These are phyloP conservation scores for Pilasporangium apinafurcum DNA, from an alignment of 352 stramenopile genomes.

Conservation along the genomic window DNA sequence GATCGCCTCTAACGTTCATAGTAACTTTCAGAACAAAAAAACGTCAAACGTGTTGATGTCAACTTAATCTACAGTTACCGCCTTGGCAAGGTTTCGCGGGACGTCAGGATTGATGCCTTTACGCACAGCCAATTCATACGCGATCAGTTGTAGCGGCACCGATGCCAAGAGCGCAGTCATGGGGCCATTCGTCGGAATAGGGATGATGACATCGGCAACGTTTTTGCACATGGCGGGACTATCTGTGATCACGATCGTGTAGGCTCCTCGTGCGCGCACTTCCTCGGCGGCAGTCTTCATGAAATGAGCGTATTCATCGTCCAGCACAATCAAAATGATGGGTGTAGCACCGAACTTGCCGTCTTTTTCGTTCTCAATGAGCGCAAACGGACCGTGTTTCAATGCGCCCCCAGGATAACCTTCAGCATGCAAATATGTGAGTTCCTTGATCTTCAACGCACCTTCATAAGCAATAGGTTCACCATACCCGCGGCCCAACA, in stretches of 20 bases:
- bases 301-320: conserved; percentile 94
- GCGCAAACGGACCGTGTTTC: conserved; percentile 98
- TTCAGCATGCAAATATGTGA: conserved; percentile 98
- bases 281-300: conserved; percentile 95
- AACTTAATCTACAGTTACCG: conserved; percentile 97
- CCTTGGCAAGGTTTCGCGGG: conserved; percentile 97
- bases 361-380: conserved; percentile 93
- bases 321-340: conserved; percentile 96
- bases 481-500: conserved; percentile 92
- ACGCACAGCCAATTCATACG: conserved; percentile 96
- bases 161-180: conserved; percentile 95
- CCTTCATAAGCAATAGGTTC: conserved; percentile 96
- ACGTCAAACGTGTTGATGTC: background rate
- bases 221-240: conserved; percentile 91
- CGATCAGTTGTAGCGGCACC: conserved; percentile 96
- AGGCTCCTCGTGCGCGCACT: conserved; percentile 93
- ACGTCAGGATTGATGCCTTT: conserved; percentile 98
- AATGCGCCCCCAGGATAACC: conserved; percentile 96
- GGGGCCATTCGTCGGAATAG: conserved; percentile 94
- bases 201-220: conserved; percentile 91
- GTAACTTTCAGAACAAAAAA: background rate
- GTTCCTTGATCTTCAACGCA: conserved; percentile 99
- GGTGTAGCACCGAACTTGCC: conserved; percentile 94
- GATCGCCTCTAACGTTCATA: too few species aligned
- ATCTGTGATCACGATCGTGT: conserved; percentile 98